Conservation (phyloP, 495 filamentous ascomycete genomes). For the Penicillium goetzii region DNA sequence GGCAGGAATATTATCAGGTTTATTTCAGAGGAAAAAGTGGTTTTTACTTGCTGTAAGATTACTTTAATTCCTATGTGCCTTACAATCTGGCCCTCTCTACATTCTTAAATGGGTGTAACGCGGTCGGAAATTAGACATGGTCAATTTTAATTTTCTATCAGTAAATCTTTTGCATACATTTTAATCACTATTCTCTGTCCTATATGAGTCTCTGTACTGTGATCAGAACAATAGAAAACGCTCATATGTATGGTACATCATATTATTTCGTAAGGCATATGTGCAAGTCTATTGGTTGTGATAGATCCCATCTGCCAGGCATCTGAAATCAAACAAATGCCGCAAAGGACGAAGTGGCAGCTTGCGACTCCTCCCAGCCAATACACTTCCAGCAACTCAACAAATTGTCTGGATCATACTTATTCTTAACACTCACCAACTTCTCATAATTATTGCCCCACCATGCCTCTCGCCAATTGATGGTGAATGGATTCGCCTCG, state of each 20-base stretch:
- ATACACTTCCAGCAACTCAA: not conserved
- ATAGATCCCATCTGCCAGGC: not conserved
- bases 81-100: not conserved
- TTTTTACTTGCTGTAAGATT: not conserved
- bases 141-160: too few species aligned
- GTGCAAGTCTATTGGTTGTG: not conserved
- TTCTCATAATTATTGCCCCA: conserved; percentile 1
- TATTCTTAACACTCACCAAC: not conserved
- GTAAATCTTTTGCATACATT: too few species aligned
- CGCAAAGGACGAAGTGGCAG: not conserved
- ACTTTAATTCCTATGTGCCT: too few species aligned
- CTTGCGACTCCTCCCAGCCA: not conserved
- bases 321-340: not conserved
- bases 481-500: not conserved
- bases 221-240: too few species aligned
- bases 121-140: too few species aligned
- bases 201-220: too few species aligned
- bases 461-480: not conserved
- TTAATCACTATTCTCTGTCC: too few species aligned
- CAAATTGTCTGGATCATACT: not conserved
- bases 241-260: too few species aligned
- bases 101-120: too few species aligned
- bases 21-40: not conserved
- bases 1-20: not conserved
- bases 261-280: too few species aligned